These are phyloP conservation scores for Trichaptum fuscoviolaceum DNA, from an alignment of 768 basidiomycete genomes.

Conservation along the genomic window DNA sequence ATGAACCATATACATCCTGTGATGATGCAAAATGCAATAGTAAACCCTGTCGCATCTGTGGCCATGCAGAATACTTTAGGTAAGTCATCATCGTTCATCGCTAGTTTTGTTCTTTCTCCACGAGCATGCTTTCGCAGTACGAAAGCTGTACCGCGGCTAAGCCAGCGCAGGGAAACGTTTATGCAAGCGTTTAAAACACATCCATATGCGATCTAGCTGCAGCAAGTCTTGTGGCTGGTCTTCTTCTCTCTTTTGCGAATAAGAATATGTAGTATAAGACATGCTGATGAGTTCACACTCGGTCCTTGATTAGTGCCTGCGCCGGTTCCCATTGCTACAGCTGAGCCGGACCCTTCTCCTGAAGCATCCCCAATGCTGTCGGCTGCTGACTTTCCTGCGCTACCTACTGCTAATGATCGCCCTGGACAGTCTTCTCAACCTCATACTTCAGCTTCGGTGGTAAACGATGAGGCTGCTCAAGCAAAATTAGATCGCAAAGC, in stretches of 20 bases:
- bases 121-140: conserved; percentile 80
- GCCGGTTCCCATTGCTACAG: background rate
- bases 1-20: background rate
- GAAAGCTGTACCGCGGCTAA: conserved; percentile 52
- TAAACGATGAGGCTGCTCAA: conserved; percentile 30
- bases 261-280: background rate
- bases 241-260: background rate
- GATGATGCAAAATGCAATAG: background rate
- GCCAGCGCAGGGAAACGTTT: background rate
- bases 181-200: background rate
- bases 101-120: background rate
- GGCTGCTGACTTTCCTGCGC: conserved; percentile 71
- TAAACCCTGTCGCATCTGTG: background rate
- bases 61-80: background rate
- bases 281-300: background rate
- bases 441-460: conserved; percentile 24
- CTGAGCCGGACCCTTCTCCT: conserved; percentile 21
- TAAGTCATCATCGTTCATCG: background rate
- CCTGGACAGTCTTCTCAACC: conserved; percentile 18
- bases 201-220: background rate
- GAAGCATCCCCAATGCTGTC: conserved; percentile 49
- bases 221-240: background rate
- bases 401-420: conserved; percentile 33
- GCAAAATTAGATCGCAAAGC: conserved; percentile 60
- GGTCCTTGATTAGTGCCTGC: background rate